Base-by-base conservation (phyloP, 345 rosid genomes). In the Syzygium aqueum region DNA sequence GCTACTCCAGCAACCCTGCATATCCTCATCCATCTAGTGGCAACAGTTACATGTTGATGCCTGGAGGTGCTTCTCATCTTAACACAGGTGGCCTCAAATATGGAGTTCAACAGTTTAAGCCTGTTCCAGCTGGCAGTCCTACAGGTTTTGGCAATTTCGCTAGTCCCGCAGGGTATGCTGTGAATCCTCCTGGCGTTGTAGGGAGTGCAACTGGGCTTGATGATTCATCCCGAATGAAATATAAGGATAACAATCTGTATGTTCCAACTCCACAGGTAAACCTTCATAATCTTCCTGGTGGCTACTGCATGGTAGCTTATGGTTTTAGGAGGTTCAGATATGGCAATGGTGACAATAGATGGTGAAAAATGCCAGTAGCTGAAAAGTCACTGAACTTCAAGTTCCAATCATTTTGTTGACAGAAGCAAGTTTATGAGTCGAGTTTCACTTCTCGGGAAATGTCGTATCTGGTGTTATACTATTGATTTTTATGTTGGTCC, bases 21-120 rank as follows among this genome's bases (percentile, higher is more conserved):
- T 97, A 93, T 90, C 92, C 99, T 12, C 99, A 97, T 89, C 98
- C 98, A 86, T 91, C 98, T 59, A 95, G 93, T 90, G 98, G 97
- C 86, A 96, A 91, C 90, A 93, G 93, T 88, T 97, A 94, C 89
- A 84, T 96, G 94, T 87, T 97, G 90, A 96, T 97, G 99, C 97
- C 96, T 53, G 98, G 98, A 85, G 94, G 97, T 84, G 90, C 94
- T 90, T 93, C 98, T 86, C 98, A 97, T 89, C 93, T 92, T 51
- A 78, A 90, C 84, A 88, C 96, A 7, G 95, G 97, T 61, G 95
- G 96, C 86, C 91, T 96, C 90, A 97, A 97, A 91, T 97, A 94
- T 90, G 98, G 98, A 56, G 90, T 96, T 84, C 98, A 94, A 91
- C 98, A 92, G 88, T 96, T 90, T 89, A 97, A 97, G 92, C 95